Conservation (phyloP, 1,139 yeast species). For the Pneumocystis oryctolagi region DNA sequence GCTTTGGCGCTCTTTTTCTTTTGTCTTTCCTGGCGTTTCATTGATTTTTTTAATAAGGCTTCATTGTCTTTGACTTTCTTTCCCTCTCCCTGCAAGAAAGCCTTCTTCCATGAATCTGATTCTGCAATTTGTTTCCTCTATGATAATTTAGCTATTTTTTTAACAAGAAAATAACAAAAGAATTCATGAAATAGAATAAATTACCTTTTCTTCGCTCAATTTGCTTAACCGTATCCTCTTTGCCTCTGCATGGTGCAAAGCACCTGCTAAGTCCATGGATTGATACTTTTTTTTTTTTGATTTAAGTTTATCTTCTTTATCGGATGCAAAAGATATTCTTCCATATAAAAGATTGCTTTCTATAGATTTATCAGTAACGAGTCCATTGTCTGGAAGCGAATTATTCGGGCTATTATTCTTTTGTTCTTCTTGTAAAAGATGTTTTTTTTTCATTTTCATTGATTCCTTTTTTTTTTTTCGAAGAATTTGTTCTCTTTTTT, state of each 20-base stretch:
- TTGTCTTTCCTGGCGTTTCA: conserved; percentile 65
- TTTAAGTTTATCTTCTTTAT: conserved; percentile 67
- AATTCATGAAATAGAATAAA: neutral
- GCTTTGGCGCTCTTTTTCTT: conserved; percentile 71
- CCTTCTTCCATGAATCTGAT: conserved; percentile 72
- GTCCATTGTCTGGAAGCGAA: conserved; percentile 14
- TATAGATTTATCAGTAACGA: conserved; percentile 10
- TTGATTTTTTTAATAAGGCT: conserved; percentile 65
- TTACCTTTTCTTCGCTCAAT: conserved; percentile 44
- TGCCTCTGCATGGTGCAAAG: conserved; percentile 56
- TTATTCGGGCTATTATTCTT: conserved; percentile 12
- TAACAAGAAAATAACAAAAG: no score
- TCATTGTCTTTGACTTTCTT: conserved; percentile 79
- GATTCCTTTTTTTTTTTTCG: conserved; percentile 16
- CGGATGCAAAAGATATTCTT: conserved; percentile 70
- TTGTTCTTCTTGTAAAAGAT: conserved; percentile 22
- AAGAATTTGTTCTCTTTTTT: neutral
- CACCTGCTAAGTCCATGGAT: conserved; percentile 79
- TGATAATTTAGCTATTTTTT: neutral
- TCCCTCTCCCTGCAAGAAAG: conserved; percentile 80
- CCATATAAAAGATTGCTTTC: conserved; percentile 49
- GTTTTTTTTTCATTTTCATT: conserved; percentile 14
- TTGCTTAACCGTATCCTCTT: conserved; percentile 50
- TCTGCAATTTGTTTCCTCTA: conserved; percentile 30
- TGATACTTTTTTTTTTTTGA: conserved; percentile 57